Base-by-base conservation (phyloP, 768 basidiomycete genomes). In the Pisolithus orientalis region DNA sequence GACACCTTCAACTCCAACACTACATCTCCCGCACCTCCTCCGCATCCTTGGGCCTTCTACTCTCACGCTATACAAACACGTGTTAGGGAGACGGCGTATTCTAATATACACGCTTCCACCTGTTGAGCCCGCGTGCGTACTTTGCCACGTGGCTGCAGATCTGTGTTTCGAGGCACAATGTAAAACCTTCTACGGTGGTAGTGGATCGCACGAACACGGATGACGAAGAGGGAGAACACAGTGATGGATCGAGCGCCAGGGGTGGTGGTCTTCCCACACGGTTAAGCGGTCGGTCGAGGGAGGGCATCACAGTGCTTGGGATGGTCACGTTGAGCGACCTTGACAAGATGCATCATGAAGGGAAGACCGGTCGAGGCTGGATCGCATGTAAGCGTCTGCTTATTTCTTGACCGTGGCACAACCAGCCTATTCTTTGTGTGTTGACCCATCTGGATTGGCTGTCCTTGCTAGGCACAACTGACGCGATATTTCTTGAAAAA, bases 401-500 rank as follows among this genome's bases (percentile, higher is more conserved):
- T n/a, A 51, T 39, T 48, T 17, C 28, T 44, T 17, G 49, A 42
- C 38, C 25, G 27, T 47, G 54, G 17, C 13, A 17, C 11, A 34
- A 24, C 17, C 42, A 21, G 27, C 44, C 42, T 16, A 34, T 8
- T 21, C 47, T 25, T 42, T 11, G 6, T 43, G 21, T 43, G 42
- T n/a, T 44, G 24, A 28, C 44, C 5, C 32, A 10, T n/a, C 14
- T 8, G 13, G 32, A 9, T 8, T 8, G 16, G 16, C 37, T 47
- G 31, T 25, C 32, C 11, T 31, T 49, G 34, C 24, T 50, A 82
- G 80, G 82, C 62, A 89, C 90, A 9, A 90, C 90, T 2, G 90
- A 93, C 57, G 83, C 89, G 8, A 79, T 93, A 16, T 92, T 88
- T 69, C 72, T 91, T 42, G 90, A 93, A 57, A 88, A 84, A 63